Evolutionary conservation across 2,329 filamentous ascomycete genomes (phyloP).

Genomic region (Aspergillus sergii): DNA sequence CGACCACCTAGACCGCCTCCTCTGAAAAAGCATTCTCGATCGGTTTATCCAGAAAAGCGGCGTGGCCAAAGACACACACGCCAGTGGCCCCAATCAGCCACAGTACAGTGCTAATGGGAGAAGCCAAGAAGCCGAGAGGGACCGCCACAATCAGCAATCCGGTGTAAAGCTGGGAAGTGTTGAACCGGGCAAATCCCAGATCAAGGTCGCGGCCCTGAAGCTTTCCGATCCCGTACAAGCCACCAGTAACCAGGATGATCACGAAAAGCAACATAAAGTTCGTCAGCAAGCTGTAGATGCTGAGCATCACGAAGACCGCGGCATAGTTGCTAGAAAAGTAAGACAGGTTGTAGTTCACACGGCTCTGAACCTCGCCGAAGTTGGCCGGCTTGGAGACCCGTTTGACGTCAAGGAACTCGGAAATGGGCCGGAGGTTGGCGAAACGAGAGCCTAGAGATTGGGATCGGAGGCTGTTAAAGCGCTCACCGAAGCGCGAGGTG

Average conservation of each 20-base stretch:
- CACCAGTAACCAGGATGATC: slow-evolving; percentile 81
- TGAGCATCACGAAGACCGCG: slow-evolving; percentile 89
- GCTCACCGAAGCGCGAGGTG: slow-evolving; percentile 89
- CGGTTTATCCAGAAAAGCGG: slow-evolving; percentile 93
- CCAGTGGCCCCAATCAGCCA: slow-evolving; percentile 97
- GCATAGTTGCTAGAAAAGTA: slow-evolving; percentile 99
- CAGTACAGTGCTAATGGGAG: slow-evolving; percentile 79
- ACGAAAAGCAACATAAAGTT: slow-evolving; percentile 87
- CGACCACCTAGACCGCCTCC: slow-evolving; percentile 99
- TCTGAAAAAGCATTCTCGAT: slow-evolving; percentile 99
- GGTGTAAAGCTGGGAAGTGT: slow-evolving; percentile 92
- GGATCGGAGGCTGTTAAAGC: slow-evolving; percentile 79
- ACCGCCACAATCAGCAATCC: slow-evolving; percentile 79
- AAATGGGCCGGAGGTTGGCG: slow-evolving; percentile 85
- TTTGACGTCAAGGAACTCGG: slow-evolving; percentile 96
- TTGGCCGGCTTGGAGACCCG: slow-evolving; percentile 91
- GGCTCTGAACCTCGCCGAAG: slow-evolving; percentile 85
- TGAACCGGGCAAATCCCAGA: slow-evolving; percentile 78
- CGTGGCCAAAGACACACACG: slow-evolving; percentile 92
- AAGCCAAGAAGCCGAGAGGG: slow-evolving; percentile 81
- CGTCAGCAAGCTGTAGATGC: slow-evolving; percentile 90
- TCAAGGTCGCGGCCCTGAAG: slow-evolving; percentile 87
- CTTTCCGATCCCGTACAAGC: slow-evolving; percentile 90
- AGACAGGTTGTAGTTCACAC: slow-evolving; percentile 94
- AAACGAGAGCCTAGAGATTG: slow-evolving; percentile 81